Evolutionary conservation across 192 early-diverging fungal species (phyloP).

Genomic region (Backusella tarrabulga): DNA sequence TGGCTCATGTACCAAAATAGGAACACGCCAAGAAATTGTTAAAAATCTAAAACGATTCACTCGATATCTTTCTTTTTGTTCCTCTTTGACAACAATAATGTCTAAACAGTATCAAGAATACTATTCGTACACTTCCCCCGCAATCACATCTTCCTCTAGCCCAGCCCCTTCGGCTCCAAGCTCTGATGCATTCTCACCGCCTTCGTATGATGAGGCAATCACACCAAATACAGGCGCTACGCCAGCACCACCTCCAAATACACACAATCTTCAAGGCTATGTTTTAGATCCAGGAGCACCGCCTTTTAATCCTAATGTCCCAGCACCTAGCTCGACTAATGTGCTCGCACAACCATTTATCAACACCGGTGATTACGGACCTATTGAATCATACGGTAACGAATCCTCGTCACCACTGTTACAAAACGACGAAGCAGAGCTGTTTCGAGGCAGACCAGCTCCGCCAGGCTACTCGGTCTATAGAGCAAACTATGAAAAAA

Average conservation of each 20-base stretch:
- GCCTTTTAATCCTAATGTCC: not conserved
- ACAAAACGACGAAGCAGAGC: not conserved
- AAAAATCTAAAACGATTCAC: not conserved
- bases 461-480: constrained; percentile 36
- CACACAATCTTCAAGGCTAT: constrained; percentile 3
- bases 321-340: not conserved
- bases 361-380: not conserved
- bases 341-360: not conserved
- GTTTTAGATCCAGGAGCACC: not conserved
- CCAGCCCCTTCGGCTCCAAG: not conserved
- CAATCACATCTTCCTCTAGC: not conserved
- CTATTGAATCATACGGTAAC: not conserved
- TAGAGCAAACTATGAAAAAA: constrained; percentile 15
- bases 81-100: not conserved
- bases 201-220: constrained; percentile 21
- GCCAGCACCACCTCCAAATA: not conserved
- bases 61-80: not conserved
- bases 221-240: not conserved
- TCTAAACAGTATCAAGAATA: not conserved
- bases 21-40: not conserved
- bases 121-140: not conserved
- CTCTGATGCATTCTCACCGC: not conserved
- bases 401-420: not conserved
- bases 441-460: constrained; percentile 13
- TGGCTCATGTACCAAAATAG: not conserved